Evolutionary conservation across 192 early-diverging fungal species (phyloP).

Genomic region (Backusella luteola): DNA sequence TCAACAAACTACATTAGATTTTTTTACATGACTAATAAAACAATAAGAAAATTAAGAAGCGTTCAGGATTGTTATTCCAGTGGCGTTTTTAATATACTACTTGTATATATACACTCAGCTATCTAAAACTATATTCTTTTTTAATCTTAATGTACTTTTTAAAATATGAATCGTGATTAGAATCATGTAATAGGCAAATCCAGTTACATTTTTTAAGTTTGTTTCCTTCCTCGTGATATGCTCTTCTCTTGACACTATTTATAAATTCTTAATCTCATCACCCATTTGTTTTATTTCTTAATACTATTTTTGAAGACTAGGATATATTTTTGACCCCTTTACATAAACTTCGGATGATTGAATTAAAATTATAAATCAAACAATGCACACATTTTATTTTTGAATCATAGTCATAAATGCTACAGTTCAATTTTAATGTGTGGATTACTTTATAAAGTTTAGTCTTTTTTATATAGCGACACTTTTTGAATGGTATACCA

Average conservation of each 20-base stretch:
- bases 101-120: neutral
- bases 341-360: neutral
- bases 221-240: neutral
- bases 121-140: neutral
- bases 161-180: neutral
- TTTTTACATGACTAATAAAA: neutral
- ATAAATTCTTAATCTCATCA: neutral
- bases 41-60: neutral
- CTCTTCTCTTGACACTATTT: neutral
- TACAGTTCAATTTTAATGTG: constrained; percentile 2
- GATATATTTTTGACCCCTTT: neutral
- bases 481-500: neutral
- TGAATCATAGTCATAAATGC: neutral
- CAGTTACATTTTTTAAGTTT: neutral
- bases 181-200: neutral
- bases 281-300: neutral
- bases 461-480: neutral
- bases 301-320: neutral
- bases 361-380: constrained; percentile 2
- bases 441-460: neutral
- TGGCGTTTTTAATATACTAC: neutral
- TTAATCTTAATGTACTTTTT: neutral
- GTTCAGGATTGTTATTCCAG: neutral
- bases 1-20: neutral
- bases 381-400: neutral